Base-by-base conservation (phyloP, 225 moss, liverwort and hornwort genomes). In the Antitrichia curtipendula region DNA sequence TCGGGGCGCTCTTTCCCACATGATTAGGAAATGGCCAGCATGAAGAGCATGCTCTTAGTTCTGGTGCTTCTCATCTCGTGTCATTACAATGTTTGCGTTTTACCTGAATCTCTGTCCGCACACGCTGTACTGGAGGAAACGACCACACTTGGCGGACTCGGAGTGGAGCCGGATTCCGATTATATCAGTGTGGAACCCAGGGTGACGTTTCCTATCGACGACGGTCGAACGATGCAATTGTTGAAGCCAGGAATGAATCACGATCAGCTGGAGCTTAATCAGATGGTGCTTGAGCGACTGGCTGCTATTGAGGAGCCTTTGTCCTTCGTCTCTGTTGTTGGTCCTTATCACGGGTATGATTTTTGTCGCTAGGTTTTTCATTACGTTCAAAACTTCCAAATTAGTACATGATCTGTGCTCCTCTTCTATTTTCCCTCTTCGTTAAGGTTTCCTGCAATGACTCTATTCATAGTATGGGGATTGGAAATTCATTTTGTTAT, bases 291-390 rank as follows among this genome's bases (percentile, higher is more conserved):
- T 11, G 97, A 96, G 93, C 91, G 91, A 83, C 85, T 98, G 72
- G 95, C 96, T 74, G 91, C 87, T 25, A 93, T 98, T 70, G 90
- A 96, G 68, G 95, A 96, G 81, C 96, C 96, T 3, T 45, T 98
- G 23, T 93, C 97, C 32, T 84, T 98, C 75, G 92, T 98, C 78
- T 90, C 97, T 81, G 96, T 96, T 23, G 97, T 98, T 78, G 97
- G 97, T 41, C 97, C 97, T 43, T 98, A 98, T 86, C 97, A 97
- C 83, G 97, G 97, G 96, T 96, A 91, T 54, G 74, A 78, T 56
- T 87, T 78, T 57, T 85, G 12, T 69, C 68, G 31, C 57, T 25
- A 68, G 53, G 14, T 6, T 74, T 62, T 53, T 75, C 60, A 56
- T 75, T 71, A 52, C 31, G 6, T 62, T 74, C 45, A 36, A 70